Evolutionary conservation across 177 flowering plant genomes (phyloP).

Genomic region (Vitis hybrid): DNA sequence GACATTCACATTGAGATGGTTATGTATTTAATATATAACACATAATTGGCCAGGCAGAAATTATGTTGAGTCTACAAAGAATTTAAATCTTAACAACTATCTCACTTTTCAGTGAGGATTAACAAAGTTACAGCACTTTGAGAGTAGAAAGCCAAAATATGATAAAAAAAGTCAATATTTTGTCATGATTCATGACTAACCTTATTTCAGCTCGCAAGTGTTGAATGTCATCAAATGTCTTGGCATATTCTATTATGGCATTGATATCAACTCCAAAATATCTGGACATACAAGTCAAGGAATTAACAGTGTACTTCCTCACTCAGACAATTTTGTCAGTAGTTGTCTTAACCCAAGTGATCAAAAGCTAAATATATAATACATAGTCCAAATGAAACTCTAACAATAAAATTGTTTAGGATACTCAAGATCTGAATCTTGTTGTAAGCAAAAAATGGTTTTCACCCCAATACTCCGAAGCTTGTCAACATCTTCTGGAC

Average conservation of each 20-base stretch:
- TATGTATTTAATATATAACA: background rate
- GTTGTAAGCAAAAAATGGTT: slow-evolving; percentile 92
- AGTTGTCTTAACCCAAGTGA: background rate
- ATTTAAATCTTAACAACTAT: background rate
- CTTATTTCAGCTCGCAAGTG: slow-evolving; percentile 92
- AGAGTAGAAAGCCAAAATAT: background rate
- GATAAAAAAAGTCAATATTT: background rate
- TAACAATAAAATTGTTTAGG: slow-evolving; percentile 26
- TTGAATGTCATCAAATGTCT: slow-evolving; percentile 64
- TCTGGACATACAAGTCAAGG: slow-evolving; percentile 48
- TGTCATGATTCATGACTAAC: slow-evolving; percentile 31
- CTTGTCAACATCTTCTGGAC: slow-evolving; percentile 91
- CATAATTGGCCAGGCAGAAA: background rate
- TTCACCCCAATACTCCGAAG: slow-evolving; percentile 83
- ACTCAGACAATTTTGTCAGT: background rate
- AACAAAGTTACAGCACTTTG: background rate
- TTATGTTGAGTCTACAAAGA: background rate
- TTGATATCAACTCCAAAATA: slow-evolving; percentile 84
- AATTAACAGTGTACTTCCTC: slow-evolving; percentile 10
- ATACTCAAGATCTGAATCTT: slow-evolving; percentile 97
- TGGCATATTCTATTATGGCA: slow-evolving; percentile 73
- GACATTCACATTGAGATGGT: too few species aligned
- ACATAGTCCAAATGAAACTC: background rate
- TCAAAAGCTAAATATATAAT: background rate
- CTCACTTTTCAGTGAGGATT: background rate